A percentile compares a stretch with the other conserved stretches of the same genome.
These are phyloP conservation scores for Micromonas commoda DNA, from an alignment of 139 green algal species.

Conservation along the genomic window DNA sequence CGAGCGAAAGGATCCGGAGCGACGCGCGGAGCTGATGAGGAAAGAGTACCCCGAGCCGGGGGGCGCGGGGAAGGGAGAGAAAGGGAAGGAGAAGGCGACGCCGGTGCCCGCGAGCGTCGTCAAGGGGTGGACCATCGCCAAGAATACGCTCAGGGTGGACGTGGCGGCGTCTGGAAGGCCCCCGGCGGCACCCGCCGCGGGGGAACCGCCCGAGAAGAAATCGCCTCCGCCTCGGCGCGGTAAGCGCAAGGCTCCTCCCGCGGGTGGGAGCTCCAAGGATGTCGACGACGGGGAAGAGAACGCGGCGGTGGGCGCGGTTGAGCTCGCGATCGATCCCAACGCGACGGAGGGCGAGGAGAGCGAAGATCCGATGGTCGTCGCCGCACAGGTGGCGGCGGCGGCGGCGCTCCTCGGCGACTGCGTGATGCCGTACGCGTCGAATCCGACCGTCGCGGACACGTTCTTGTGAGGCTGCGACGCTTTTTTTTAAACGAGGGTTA, in stretches of 20 bases:
- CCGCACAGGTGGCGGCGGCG: neutral
- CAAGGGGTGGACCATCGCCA: too few species aligned
- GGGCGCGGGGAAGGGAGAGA: neutral
- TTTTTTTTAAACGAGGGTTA: neutral
- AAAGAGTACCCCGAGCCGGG: neutral
- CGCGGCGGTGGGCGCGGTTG: too few species aligned
- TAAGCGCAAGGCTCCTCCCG: too few species aligned
- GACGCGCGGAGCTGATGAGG: neutral
- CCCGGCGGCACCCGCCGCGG: too few species aligned
- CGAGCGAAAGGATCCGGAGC: neutral
- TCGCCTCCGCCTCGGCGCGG: too few species aligned
- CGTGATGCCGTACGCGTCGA: neutral
- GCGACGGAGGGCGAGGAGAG: neutral
- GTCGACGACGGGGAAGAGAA: too few species aligned
- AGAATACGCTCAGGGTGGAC: too few species aligned
- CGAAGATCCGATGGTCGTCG: neutral
- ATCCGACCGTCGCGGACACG: neutral
- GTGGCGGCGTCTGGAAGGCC: too few species aligned
- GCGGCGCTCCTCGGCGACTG: neutral
- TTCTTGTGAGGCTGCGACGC: neutral
- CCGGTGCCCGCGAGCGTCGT: neutral
- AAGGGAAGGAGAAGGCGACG: neutral
- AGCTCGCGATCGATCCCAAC: too few species aligned
- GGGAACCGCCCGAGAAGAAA: too few species aligned
- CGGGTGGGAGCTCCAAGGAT: too few species aligned